Evolutionary conservation across 2,329 filamentous ascomycete genomes (phyloP), one percentile per base, ranked within the genome.

Genomic region (Fusarium dimerum): DNA sequence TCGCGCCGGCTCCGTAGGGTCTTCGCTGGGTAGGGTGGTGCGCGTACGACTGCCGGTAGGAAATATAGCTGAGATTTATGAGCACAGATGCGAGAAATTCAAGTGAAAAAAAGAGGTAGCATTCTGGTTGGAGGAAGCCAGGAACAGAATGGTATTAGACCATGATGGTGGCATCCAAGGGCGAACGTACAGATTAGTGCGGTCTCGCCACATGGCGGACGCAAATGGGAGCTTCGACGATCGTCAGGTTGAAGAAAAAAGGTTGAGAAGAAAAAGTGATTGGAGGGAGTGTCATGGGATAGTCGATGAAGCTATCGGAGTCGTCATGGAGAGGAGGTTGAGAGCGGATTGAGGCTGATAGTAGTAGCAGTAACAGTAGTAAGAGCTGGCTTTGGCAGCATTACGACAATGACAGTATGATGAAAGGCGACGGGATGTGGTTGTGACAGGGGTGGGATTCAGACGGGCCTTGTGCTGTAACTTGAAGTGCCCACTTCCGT

Each of bases 41-140:
- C 66, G 92, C 86, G 76, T 97, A 97, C 67, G 93, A 97, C 78
- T 99, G 94, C 68, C 94, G 92, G 81, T 97, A 99, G 74, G 94
- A 97, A 72, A 99, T 94, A 74, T 95, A 99, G 71, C 93, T 36
- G 48, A 29, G 20, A 26, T 43, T 45, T 40, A 46, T 49, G 50
- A 46, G 32, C 13, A 56, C 51, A 36, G 49, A n/a, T 20, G 38
- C 32, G 38, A 9, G 10, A 7, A 11, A 41, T 4, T 60, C 11
- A 15, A 55, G 57, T 59, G 53, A 59, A 51, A 45, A 48, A 41
- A 39, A 40, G 18, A 41, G 15, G 12, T 52, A 57, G 53, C 49
- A 53, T 15, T 36, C 32, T 15, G 32, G 32, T 36, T 36, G 10
- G 11, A 15, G 10, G 4, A 15, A 9, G 4, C 32, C 32, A 36